Evolutionary conservation across 306 rosid genomes (phyloP).

Genomic region (Gleditsia sinensis): DNA sequence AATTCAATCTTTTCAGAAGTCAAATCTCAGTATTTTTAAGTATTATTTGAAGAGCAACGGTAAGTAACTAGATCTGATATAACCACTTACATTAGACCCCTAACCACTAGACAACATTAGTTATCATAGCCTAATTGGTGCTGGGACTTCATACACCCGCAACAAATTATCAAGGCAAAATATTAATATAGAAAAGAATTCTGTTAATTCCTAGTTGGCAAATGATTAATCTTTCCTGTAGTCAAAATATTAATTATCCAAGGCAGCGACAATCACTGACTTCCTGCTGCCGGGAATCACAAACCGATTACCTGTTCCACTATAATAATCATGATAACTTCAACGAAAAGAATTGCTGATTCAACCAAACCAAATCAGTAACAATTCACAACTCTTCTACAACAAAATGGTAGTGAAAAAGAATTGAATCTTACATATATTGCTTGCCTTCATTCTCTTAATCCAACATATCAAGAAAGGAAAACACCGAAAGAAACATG

Average conservation of each 20-base stretch:
- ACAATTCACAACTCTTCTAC: conserved; percentile 61
- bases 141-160: background rate
- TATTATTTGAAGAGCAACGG: background rate
- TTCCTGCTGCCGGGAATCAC: background rate
- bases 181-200: too few species aligned
- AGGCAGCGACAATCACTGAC: background rate
- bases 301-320: background rate
- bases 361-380: conserved; percentile 69
- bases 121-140: background rate
- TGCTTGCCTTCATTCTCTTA: conserved; percentile 74
- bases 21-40: background rate
- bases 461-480: conserved; percentile 59
- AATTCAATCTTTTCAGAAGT: too few species aligned
- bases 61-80: background rate
- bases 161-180: too few species aligned
- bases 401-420: conserved; percentile 32
- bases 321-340: conserved; percentile 18
- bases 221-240: background rate
- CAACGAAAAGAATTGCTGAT: conserved; percentile 50
- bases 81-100: background rate
- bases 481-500: conserved; percentile 60
- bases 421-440: conserved; percentile 55
- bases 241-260: background rate
- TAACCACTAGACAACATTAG: background rate
- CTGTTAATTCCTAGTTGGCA: background rate